Conservation (phyloP, 202 grass and related monocot genomes). For the Setaria italica region DNA sequence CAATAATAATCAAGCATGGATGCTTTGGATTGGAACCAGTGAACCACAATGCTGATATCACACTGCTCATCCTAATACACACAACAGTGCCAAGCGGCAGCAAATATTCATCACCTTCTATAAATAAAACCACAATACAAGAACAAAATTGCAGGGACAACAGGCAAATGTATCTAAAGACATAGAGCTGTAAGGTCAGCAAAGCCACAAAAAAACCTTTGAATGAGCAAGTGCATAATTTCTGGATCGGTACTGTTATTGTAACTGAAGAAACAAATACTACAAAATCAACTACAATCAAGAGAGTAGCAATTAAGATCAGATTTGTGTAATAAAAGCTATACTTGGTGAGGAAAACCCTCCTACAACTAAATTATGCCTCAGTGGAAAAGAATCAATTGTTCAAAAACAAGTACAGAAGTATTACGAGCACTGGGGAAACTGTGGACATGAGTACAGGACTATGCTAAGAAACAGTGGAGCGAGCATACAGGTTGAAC, state of each 20-base stretch:
- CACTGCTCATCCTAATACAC: not conserved
- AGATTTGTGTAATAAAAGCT: not conserved
- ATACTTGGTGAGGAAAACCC: not conserved
- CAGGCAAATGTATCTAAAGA: not conserved
- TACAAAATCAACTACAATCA: not conserved
- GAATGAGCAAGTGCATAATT: not conserved
- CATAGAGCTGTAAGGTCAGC: not conserved
- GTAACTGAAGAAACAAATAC: not conserved
- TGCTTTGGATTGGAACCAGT: conserved; percentile 9
- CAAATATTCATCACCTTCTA: not conserved
- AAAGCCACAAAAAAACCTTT: not conserved
- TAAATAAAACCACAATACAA: not conserved
- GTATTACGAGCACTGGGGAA: not conserved
- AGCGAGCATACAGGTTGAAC: not conserved
- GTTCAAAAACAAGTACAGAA: not conserved
- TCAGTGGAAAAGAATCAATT: not conserved
- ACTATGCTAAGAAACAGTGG: not conserved
- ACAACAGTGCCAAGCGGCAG: not conserved
- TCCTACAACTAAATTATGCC: not conserved
- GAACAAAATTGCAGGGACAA: not conserved
- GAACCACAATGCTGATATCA: not conserved
- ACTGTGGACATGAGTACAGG: not conserved
- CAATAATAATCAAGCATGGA: not conserved
- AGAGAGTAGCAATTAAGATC: not conserved
- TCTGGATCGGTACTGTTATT: not conserved